These are phyloP conservation scores for Phaeophleospora eucalypticola DNA, from an alignment of 2,329 filamentous ascomycete species.

Conservation along the genomic window DNA sequence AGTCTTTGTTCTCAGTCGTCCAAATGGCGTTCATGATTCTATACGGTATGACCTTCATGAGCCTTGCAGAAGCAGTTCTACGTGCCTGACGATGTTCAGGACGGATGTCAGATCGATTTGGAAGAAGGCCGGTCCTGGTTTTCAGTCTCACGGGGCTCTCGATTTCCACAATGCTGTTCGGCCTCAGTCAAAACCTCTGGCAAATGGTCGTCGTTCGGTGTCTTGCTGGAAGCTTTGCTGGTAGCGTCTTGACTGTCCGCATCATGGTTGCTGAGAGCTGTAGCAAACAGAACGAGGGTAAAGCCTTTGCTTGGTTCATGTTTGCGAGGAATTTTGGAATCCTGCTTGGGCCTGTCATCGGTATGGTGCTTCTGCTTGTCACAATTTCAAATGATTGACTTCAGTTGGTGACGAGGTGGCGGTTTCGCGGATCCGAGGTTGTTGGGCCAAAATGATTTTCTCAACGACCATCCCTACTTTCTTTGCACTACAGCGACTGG, in stretches of 20 bases:
- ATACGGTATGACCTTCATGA: slow-evolving; percentile 49
- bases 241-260: slow-evolving; percentile 68
- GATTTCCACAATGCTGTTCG: slow-evolving; percentile 61
- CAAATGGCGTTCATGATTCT: slow-evolving; percentile 71
- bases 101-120: slow-evolving; percentile 60
- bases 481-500: no score
- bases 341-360: slow-evolving; percentile 64
- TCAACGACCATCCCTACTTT: slow-evolving; percentile 59
- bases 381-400: no score
- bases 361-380: slow-evolving; percentile 24
- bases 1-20: slow-evolving; percentile 65
- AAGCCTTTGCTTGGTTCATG: slow-evolving; percentile 71
- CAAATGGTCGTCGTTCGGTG: slow-evolving; percentile 73
- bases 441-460: slow-evolving; percentile 48
- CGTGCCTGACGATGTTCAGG: slow-evolving; percentile 29
- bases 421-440: slow-evolving; percentile 64
- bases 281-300: slow-evolving; percentile 65
- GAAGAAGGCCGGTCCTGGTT: slow-evolving; percentile 69
- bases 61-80: background rate
- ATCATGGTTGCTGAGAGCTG: slow-evolving; percentile 74
- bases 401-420: slow-evolving; percentile 55
- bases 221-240: slow-evolving; percentile 68
- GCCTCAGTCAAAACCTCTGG: slow-evolving; percentile 60
- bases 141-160: slow-evolving; percentile 62
- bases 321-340: slow-evolving; percentile 70